Conservation (phyloP, 2,329 filamentous ascomycete genomes). For the Microsporum ferrugineum region DNA sequence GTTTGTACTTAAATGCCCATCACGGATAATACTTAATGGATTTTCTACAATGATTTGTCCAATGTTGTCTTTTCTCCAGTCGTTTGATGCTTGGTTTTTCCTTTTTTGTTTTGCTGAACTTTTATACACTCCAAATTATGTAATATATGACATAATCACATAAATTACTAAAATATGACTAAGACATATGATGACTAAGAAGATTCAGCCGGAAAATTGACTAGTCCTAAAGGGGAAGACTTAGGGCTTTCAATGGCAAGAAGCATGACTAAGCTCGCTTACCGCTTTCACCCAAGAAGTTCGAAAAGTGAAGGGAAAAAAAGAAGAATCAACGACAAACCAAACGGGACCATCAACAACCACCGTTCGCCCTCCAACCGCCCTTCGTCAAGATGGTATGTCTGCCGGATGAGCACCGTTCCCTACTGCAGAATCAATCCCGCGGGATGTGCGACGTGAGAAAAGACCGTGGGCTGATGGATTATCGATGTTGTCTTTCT, state of each 20-base stretch:
- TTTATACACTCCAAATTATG: background rate
- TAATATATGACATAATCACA: background rate
- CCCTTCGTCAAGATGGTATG: conserved; percentile 38
- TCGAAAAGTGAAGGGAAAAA: conserved; percentile 18
- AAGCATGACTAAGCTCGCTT: conserved; percentile 13
- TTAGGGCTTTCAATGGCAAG: conserved; percentile 28
- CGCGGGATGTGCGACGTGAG: background rate
- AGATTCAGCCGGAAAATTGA: background rate
- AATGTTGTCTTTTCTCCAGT: background rate
- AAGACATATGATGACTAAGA: background rate
- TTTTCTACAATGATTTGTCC: background rate
- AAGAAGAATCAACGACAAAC: conserved; percentile 23
- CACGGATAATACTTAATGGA: background rate
- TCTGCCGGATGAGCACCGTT: conserved; percentile 12
- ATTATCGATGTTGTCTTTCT: background rate
- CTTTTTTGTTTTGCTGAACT: background rate
- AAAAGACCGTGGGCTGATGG: background rate
- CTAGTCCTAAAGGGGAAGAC: conserved; percentile 20
- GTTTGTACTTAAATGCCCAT: background rate
- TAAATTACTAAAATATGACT: background rate
- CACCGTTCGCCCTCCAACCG: conserved; percentile 30
- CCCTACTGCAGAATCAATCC: background rate
- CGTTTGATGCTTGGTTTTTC: background rate
- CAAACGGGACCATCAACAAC: conserved; percentile 12
- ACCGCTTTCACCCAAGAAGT: conserved; percentile 4